These are phyloP conservation scores for Hebeloma cylindrosporum DNA, from an alignment of 768 basidiomycete genomes.

Conservation along the genomic window DNA sequence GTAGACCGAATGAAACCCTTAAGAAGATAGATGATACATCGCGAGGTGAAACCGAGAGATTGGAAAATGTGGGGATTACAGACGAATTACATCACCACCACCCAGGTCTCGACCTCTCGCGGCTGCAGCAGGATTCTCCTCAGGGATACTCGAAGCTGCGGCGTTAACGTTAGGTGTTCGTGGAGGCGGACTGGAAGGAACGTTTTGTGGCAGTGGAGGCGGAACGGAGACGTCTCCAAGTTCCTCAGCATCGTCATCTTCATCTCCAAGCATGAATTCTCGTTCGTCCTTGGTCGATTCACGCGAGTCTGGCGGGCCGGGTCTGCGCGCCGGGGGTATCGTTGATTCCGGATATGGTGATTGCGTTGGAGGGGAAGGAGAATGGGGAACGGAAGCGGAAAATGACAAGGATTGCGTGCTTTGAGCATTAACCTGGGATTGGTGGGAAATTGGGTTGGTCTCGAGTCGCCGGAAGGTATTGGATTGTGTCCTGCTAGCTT, in stretches of 20 bases:
- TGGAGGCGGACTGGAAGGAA: conserved; percentile 2
- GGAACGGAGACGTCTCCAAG: conserved; percentile 15
- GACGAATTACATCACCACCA: conserved; percentile 15
- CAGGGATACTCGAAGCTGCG: conserved; percentile 6
- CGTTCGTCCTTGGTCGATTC: conserved; percentile 30
- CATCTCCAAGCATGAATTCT: conserved; percentile 36
- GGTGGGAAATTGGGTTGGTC: conserved; percentile 46
- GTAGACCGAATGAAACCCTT: too few species aligned
- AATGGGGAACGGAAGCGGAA: conserved; percentile 17
- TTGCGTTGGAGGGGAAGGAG: conserved; percentile 13
- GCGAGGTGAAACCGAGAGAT: too few species aligned
- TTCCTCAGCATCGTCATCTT: conserved; percentile 22
- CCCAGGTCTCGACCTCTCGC: conserved; percentile 24
- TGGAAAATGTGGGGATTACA: conserved; percentile 16
- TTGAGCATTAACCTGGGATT: conserved; percentile 33
- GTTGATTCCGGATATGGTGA: conserved; percentile 12
- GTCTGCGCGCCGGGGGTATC: conserved; percentile 10
- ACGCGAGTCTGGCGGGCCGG: conserved; percentile 9
- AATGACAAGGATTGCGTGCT: conserved; percentile 26
- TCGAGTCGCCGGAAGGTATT: conserved; percentile 23
- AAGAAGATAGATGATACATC: too few species aligned
- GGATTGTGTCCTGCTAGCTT: conserved; percentile 17
- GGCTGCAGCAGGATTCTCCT: conserved; percentile 13
- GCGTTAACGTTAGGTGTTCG: conserved; percentile 1
- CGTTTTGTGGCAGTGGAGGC: conserved; percentile 3